phyloP scores from a whole-genome alignment of 306 rosid species.

The Trichosanthes truncata region DNA sequence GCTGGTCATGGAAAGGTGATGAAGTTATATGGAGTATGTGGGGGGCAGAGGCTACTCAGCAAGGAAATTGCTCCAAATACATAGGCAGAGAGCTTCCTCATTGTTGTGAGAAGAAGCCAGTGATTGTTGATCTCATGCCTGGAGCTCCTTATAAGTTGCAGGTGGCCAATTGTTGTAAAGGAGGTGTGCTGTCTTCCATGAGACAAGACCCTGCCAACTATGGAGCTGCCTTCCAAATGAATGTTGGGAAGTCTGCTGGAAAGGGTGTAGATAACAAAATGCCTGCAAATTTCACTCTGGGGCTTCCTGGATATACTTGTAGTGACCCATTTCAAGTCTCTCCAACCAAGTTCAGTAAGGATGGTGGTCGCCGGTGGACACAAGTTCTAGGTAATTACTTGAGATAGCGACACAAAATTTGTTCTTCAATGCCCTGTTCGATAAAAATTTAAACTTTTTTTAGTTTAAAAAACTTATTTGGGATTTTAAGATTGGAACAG shows the following conservation, averaged over 20 bases:
- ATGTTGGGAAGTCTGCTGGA: constrained; percentile 14
- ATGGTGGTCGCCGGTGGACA: constrained; percentile 40
- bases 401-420: background rate
- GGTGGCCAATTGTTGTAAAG: constrained; percentile 52
- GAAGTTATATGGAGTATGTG: constrained; percentile 69
- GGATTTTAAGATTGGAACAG: background rate
- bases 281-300: constrained; percentile 49
- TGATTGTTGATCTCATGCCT: constrained; percentile 50
- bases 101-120: constrained; percentile 49
- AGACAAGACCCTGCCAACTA: constrained; percentile 36
- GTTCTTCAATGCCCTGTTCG: background rate
- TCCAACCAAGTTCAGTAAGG: constrained; percentile 28
- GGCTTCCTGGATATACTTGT: constrained; percentile 59
- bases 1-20: constrained; percentile 56
- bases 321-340: constrained; percentile 36
- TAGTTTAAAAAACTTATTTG: background rate
- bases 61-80: constrained; percentile 58
- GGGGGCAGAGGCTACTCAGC: constrained; percentile 68
- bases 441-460: background rate
- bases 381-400: constrained; percentile 51
- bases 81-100: constrained; percentile 42
- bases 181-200: constrained; percentile 49
- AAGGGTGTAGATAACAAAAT: constrained; percentile 3
- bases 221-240: constrained; percentile 46
- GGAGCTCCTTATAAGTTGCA: constrained; percentile 50